Conservation (phyloP, 768 basidiomycete species). For the Lactarius sanguifluus region DNA sequence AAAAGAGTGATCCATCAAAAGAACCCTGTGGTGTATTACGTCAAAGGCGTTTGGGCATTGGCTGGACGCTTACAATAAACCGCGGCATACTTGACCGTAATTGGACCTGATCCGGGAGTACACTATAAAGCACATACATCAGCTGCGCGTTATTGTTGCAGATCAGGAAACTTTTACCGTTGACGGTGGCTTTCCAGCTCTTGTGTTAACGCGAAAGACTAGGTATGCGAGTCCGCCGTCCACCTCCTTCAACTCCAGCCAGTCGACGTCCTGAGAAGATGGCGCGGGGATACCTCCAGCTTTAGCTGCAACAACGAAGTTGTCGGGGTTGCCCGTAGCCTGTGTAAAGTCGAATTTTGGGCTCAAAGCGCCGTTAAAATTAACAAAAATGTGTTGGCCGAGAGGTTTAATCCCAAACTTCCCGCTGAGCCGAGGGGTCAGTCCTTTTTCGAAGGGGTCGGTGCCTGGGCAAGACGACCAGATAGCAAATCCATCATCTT, state of each 20-base stretch:
- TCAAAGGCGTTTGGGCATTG: not conserved
- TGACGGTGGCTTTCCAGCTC: conserved; percentile 18
- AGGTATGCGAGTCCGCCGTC: conserved; percentile 9
- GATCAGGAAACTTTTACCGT: conserved; percentile 7
- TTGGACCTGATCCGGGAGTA: not conserved
- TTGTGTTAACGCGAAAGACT: conserved; percentile 24
- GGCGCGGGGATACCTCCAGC: conserved; percentile 14
- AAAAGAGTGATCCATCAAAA: not conserved
- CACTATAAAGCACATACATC: conserved; percentile 17
- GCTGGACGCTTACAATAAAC: conserved; percentile 21
- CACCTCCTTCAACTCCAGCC: conserved; percentile 12
- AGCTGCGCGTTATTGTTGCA: not conserved
- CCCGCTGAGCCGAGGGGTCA: not conserved
- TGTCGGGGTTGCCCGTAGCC: conserved; percentile 10
- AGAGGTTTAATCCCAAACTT: not conserved
- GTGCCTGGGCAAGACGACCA: not conserved
- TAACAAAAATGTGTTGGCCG: conserved; percentile 26
- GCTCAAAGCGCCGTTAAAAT: not conserved
- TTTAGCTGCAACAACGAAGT: conserved; percentile 19
- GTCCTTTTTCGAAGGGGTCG: not conserved
- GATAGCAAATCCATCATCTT: not conserved
- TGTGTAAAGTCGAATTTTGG: conserved; percentile 23
- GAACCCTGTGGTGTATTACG: not conserved
- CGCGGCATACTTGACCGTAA: conserved; percentile 24
- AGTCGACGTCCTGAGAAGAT: conserved; percentile 15